Evolutionary conservation across 2,329 filamentous ascomycete species (phyloP).

Genomic region (Penicillium nordicum): DNA sequence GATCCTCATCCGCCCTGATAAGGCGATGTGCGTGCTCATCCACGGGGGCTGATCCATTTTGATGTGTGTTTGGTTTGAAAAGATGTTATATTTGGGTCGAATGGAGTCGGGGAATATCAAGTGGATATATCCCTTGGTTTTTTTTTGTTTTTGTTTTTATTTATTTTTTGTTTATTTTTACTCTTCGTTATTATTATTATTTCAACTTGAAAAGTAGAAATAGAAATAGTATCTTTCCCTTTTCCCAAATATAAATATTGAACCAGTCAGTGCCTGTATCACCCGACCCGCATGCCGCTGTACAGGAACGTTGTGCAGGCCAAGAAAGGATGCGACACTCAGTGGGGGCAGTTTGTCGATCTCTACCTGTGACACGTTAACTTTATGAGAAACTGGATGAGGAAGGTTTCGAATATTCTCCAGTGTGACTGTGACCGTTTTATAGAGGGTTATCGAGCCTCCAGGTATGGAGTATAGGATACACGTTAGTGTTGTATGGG

Average conservation of each 20-base stretch:
- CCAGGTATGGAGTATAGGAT: not conserved
- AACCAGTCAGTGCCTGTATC: slow-evolving; percentile 11
- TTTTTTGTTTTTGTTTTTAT: no score
- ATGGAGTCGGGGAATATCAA: slow-evolving; percentile 17
- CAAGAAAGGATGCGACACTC: slow-evolving; percentile 12
- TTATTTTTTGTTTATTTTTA: not conserved
- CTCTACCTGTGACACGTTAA: slow-evolving; percentile 8
- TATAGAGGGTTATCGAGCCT: not conserved
- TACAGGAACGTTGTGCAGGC: slow-evolving; percentile 18
- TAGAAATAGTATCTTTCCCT: not conserved
- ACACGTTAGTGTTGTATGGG: no score
- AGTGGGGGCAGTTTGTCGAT: slow-evolving; percentile 20
- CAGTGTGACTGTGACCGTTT: not conserved
- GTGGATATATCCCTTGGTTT: slow-evolving; percentile 6
- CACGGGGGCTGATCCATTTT: slow-evolving; percentile 4
- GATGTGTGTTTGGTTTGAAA: slow-evolving; percentile 4
- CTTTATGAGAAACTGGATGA: not conserved
- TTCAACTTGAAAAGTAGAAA: not conserved
- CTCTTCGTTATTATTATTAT: not conserved
- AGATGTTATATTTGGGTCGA: slow-evolving; percentile 1
- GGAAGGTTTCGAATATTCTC: not conserved
- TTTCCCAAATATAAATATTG: not conserved
- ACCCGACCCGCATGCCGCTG: slow-evolving; percentile 21
- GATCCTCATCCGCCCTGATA: slow-evolving; percentile 14
- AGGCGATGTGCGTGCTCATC: slow-evolving; percentile 7